Base-by-base conservation (phyloP, 495 filamentous ascomycete species). In the Neurospora tetrasperma region DNA sequence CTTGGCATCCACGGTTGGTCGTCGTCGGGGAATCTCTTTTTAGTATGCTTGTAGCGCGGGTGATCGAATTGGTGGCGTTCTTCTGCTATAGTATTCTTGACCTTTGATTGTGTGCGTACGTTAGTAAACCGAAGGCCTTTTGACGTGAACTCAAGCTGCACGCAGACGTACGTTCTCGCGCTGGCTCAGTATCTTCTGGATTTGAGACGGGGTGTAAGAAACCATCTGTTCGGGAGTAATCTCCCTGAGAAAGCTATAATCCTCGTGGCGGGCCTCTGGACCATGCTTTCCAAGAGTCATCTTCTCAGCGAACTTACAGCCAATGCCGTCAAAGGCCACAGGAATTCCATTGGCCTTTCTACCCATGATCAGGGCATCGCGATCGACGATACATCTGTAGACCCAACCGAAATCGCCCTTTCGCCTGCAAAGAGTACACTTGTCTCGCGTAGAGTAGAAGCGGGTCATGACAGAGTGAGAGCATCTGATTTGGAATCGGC, bases 381-480 rank as follows among this genome's bases (percentile, higher is more conserved):
- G 80, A 76, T 93, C 91, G 75, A 89, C 84, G 6, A 82, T 86
- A 77, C 92, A 94, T 59, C 82, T 78, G 74, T 91, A 94, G 27
- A 94, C 80, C 87, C 88, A 93, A 39, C 90, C 89, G 62, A 88
- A 83, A 16, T 81, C 75, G 5, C 88, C 84, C 1, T 73, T 73
- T 69, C 77, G 77, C 16, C 79, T 76, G 74, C 91, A 93, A 4
- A 82, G 54, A 4, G 83, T 71, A 80, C 92, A 94, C 16, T 69
- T 71, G 46, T 83, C 76, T 1, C 75, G 41, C 23, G 78, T 76
- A 35, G 79, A 78, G 76, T 88, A 90, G 5, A 88, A 69, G 14
- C 87, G 84, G 5, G 86, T 84, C 88, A 92, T 89, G 23, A 81
- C 85, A 14, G 86, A 77, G 74, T 92, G 90, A 39, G 84, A 88